Evolutionary conservation across 495 filamentous ascomycete species (phyloP).

Genomic region (Pseudotulostoma volvatum): DNA sequence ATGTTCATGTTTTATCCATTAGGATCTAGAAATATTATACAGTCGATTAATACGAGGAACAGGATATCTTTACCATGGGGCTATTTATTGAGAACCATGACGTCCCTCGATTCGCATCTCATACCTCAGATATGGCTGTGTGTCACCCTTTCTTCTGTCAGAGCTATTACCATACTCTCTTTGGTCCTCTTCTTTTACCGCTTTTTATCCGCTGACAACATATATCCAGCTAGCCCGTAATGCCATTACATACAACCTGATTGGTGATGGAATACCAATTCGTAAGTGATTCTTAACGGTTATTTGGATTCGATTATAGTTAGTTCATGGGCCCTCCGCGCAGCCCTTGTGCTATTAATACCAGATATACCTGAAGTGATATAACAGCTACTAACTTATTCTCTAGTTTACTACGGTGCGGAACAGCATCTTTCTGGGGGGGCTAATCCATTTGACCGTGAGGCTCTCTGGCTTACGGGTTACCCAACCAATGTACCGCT

Average conservation of each 20-base stretch:
- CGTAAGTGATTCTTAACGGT: constrained; percentile 2
- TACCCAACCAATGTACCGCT: constrained; percentile 38
- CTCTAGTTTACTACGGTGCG: constrained; percentile 42
- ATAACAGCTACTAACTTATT: background rate
- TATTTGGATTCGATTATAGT: no score
- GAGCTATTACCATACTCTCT: no score
- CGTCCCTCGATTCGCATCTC: constrained; percentile 37
- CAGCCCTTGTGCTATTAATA: no score
- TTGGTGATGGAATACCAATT: constrained; percentile 52
- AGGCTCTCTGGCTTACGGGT: constrained; percentile 53
- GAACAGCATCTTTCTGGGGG: constrained; percentile 52
- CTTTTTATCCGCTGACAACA: background rate
- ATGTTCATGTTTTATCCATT: constrained; percentile 2
- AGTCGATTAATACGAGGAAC: background rate
- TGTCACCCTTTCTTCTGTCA: no score
- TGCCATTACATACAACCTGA: constrained; percentile 52
- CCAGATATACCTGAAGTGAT: background rate
- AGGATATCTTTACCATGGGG: constrained; percentile 26
- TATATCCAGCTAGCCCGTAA: constrained; percentile 37
- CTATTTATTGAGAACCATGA: constrained; percentile 62
- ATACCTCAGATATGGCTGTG: constrained; percentile 32
- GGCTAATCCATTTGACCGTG: constrained; percentile 47
- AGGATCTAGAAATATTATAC: background rate
- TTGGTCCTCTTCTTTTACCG: no score
- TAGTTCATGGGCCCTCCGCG: no score